Evolutionary conservation across 495 filamentous ascomycete species (phyloP).

Genomic region (Penicillium canescens): DNA sequence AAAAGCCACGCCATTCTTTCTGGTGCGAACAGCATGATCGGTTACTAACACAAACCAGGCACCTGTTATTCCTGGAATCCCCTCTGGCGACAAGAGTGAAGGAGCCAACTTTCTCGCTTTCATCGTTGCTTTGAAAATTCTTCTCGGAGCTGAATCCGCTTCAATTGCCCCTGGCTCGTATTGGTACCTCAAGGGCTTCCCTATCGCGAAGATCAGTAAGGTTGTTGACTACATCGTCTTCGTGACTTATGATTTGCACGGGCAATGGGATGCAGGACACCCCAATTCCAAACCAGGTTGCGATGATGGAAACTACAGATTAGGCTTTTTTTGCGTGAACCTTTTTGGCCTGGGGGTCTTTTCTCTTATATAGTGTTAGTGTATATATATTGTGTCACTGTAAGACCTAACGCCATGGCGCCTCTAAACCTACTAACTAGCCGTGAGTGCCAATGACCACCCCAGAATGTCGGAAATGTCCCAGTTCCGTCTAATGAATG

Average conservation of each 20-base stretch:
- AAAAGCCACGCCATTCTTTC: too few relatives aligned
- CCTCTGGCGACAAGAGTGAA: slow-evolving; percentile 10
- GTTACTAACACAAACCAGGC: slow-evolving; percentile 1
- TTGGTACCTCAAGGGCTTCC: slow-evolving; percentile 29
- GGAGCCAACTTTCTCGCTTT: slow-evolving; percentile 21
- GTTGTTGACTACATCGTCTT: slow-evolving; percentile 34
- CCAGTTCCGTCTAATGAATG: neutral
- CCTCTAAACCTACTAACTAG: too few relatives aligned
- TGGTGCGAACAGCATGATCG: too few relatives aligned
- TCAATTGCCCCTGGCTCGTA: slow-evolving; percentile 21
- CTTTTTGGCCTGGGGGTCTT: too few relatives aligned
- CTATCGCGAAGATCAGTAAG: slow-evolving; percentile 19
- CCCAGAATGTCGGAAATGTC: too few relatives aligned
- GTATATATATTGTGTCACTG: too few relatives aligned
- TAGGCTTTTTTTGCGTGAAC: too few relatives aligned
- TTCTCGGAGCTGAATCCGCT: slow-evolving; percentile 4
- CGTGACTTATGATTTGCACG: slow-evolving; percentile 39
- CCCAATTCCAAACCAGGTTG: neutral
- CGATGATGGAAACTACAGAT: neutral
- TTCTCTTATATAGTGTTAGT: too few relatives aligned
- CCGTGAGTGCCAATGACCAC: too few relatives aligned
- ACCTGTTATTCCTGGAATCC: slow-evolving; percentile 37
- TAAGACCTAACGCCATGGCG: too few relatives aligned
- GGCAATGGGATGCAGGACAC: slow-evolving; percentile 15
- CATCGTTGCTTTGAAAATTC: slow-evolving; percentile 9